Conservation (phyloP, 1,284 basidiomycete genomes). For the Thelephora terrestris region DNA sequence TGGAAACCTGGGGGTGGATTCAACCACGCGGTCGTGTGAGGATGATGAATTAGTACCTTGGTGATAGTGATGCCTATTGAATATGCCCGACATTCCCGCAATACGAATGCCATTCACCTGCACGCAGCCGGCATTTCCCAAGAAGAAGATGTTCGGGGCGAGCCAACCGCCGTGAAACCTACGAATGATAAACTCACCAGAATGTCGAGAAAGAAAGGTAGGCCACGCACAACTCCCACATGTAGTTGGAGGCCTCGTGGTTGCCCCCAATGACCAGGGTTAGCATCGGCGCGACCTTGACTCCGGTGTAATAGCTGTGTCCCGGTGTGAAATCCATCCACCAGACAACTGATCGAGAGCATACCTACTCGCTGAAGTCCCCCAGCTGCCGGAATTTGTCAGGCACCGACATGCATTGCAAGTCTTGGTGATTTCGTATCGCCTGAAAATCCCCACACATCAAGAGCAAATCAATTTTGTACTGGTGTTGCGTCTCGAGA, state of each 20-base stretch:
- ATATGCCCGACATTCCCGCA: constrained; percentile 89
- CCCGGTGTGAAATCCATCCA: neutral
- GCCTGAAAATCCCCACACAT: constrained; percentile 97
- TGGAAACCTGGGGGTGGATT: constrained; percentile 44
- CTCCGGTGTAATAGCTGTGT: constrained; percentile 77
- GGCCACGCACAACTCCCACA: constrained; percentile 83
- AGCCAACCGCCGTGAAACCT: constrained; percentile 95
- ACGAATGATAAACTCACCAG: constrained; percentile 1
- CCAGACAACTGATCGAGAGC: constrained; percentile 2
- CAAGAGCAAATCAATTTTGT: constrained; percentile 77
- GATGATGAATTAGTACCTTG: constrained; percentile 33
- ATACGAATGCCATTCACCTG: constrained; percentile 82
- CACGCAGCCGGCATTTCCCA: constrained; percentile 88
- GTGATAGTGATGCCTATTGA: constrained; percentile 72
- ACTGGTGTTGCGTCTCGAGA: constrained; percentile 51
- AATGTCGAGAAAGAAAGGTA: neutral
- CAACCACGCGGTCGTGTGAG: constrained; percentile 1
- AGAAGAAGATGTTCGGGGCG: constrained; percentile 94
- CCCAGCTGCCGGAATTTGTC: constrained; percentile 82
- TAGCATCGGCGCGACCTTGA: constrained; percentile 72
- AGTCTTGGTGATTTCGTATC: constrained; percentile 77
- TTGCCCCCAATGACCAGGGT: constrained; percentile 97
- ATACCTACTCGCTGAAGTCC: constrained; percentile 70
- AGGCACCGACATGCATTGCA: constrained; percentile 87
- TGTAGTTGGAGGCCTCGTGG: constrained; percentile 95